Base-by-base conservation (phyloP, 2,329 filamentous ascomycete species). In the Tolypocladium ovalisporum region DNA sequence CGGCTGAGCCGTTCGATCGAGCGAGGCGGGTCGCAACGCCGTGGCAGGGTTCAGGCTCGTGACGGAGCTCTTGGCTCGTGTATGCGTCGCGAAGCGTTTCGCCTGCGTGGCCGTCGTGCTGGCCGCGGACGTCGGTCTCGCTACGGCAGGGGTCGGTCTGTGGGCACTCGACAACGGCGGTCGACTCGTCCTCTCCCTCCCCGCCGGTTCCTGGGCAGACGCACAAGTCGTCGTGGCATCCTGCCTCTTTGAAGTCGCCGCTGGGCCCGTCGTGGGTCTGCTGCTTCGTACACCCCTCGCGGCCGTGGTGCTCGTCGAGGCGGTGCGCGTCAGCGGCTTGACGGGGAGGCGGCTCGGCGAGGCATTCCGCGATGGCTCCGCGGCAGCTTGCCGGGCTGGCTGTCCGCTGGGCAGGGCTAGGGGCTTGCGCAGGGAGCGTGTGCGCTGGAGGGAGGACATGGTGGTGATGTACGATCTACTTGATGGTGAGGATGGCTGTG, bases 301-400 rank as follows among this genome's bases (percentile, higher is more conserved):
- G 13, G 42, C 34, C 49, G 47, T 22, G 8, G 57, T 22, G 3
- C 42, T 19, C 36, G 13, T 40, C 29, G 71, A 70, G 42, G 68
- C 62, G 24, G 68, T 68, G 44, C 73, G 67, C 29, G 70, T 66
- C 54, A 66, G 62, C 36, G 76, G 76, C 64, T 78, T 80, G 62
- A 77, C 66, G 42, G 79, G 79, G 36, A 82, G 69, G 42, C 79
- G 74, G 64, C 75, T 82, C 2, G 79, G 78, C 12, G 79, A 81
- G 22, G 62, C 65, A 62, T 67, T 75, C 57, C 74, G 70, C 32
- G 65, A 68, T 67, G 60, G 55, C 60, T 49, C 19, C 7, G 52
- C 57, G 63, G 54, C 32, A 62, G 53, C 35, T 54, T 54, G 53
- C 9, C 63, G 35, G 6, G 19, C 62, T 36, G 35, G 59, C 35